Evolutionary conservation across 345 rosid species (phyloP), one percentile per base, ranked within the genome.

Genomic region (Iberis pinnata): DNA sequence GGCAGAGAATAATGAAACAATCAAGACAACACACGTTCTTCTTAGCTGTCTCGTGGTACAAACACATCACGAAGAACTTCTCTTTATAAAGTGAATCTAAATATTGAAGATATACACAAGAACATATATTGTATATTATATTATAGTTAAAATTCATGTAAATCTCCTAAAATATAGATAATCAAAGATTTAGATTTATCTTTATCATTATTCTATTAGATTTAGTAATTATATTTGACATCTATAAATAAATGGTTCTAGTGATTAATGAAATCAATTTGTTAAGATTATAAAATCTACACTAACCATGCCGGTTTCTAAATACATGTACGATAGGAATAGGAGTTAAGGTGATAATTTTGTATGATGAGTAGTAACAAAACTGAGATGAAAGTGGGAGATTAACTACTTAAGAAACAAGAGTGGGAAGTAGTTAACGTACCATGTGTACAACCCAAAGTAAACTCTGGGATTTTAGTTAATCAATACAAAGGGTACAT

Each of bases 11-110:
- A 37, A 67, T 60, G 72, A 94, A 83, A 61, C 97, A 92, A 72
- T 88, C 98, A 51, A 92, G 75, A 44, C 98, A 92, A 43, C 78
- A 92, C 0, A 88, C 84, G 62, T 92, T 92, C 77, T 92, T 92
- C 76, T 85, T 92, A 2, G 88, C 78, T 2, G 70, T 69, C 65
- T 81, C 97, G 45, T 92, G 98, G 50, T 74, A 77, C 0, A 77
- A 51, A 56, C 98, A 92, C 3, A 75, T 86, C 13, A 52, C 86
- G 13, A 92, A 92, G 82, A 85, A 88, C 57, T 81, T 85, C 75
- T 88, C 66, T 0, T 69, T 53, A 83, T 85, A 88, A 8, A 92
- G 79, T 2, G 95, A 89, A 55, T 83, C 97, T 70, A 92, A 65
- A 96, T 96, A 92, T 67, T 75, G 78, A n/a, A n/a, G n/a, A 75